A percentile compares a stretch with the other conserved stretches of the same genome.
These are phyloP conservation scores for Magnusiomyces fungicola DNA, from an alignment of 1,139 yeast genomes.

Conservation along the genomic window DNA sequence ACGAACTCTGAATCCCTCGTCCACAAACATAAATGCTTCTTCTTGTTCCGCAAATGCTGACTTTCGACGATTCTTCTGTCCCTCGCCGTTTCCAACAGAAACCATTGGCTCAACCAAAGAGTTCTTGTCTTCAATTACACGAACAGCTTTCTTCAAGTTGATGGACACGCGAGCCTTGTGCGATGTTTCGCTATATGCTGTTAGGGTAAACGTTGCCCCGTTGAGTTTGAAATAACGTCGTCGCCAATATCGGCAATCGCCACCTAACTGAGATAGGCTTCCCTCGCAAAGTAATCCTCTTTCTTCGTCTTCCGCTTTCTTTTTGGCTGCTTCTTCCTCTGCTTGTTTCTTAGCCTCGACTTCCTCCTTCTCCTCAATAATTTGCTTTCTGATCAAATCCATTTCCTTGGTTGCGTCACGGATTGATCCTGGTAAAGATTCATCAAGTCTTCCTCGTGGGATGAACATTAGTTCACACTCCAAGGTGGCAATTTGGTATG, in stretches of 20 bases:
- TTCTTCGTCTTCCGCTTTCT: constrained; percentile 5
- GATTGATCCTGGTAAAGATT: constrained; percentile 48
- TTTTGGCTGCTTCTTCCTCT: background rate
- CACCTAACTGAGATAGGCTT: constrained; percentile 66
- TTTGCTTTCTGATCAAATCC: background rate
- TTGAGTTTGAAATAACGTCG: constrained; percentile 53
- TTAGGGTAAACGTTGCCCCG: constrained; percentile 44
- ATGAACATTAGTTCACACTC: constrained; percentile 66
- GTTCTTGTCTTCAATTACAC: constrained; percentile 29
- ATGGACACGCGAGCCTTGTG: constrained; percentile 64
- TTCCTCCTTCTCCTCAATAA: constrained; percentile 4
- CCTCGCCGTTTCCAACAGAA: constrained; percentile 25
- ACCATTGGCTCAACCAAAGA: constrained; percentile 24
- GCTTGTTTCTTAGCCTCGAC: background rate
- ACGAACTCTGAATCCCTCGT: constrained; percentile 43
- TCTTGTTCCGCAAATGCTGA: constrained; percentile 28
- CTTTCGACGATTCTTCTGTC: constrained; percentile 26
- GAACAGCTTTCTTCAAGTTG: constrained; percentile 54
- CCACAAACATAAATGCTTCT: constrained; percentile 25
- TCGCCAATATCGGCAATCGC: constrained; percentile 62
- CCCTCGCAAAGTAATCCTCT: constrained; percentile 40
- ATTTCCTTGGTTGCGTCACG: constrained; percentile 35
- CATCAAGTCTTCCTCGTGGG: constrained; percentile 44
- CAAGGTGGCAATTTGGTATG: constrained; percentile 57
- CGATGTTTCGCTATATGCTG: constrained; percentile 58